Evolutionary conservation across 495 filamentous ascomycete genomes (phyloP).

Genomic region (Melanomma pulvis-pyrius): DNA sequence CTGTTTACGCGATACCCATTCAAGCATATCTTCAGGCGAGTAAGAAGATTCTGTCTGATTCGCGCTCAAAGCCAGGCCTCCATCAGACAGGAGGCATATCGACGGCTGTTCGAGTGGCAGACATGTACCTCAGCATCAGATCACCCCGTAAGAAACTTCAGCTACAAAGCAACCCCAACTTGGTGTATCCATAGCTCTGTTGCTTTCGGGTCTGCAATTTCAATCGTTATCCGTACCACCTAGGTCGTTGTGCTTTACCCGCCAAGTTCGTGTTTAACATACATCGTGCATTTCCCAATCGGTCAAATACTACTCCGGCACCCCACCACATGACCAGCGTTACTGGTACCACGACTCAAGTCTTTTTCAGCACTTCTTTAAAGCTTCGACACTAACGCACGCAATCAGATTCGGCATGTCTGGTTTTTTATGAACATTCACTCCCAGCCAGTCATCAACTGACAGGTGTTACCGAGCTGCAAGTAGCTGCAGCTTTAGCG

Average conservation of each 20-base stretch:
- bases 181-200: neutral
- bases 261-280: neutral
- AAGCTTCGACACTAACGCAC: conserved; percentile 16
- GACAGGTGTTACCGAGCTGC: conserved; percentile 31
- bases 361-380: neutral
- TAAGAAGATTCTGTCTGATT: neutral
- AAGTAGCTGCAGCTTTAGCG: conserved; percentile 24
- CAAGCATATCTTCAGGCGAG: neutral
- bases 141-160: neutral
- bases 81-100: neutral
- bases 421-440: neutral
- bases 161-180: neutral
- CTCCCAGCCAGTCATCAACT: conserved; percentile 20
- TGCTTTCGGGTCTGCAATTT: neutral
- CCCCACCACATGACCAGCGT: neutral
- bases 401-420: conserved; percentile 6
- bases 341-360: conserved; percentile 28
- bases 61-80: neutral
- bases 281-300: conserved; percentile 17
- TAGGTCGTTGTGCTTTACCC: neutral
- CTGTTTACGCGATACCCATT: neutral
- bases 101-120: neutral
- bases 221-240: neutral
- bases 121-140: neutral
- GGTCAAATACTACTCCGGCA: neutral